Base-by-base conservation (phyloP, 2,329 filamentous ascomycete genomes). In the Chalaropsis ovoidea region DNA sequence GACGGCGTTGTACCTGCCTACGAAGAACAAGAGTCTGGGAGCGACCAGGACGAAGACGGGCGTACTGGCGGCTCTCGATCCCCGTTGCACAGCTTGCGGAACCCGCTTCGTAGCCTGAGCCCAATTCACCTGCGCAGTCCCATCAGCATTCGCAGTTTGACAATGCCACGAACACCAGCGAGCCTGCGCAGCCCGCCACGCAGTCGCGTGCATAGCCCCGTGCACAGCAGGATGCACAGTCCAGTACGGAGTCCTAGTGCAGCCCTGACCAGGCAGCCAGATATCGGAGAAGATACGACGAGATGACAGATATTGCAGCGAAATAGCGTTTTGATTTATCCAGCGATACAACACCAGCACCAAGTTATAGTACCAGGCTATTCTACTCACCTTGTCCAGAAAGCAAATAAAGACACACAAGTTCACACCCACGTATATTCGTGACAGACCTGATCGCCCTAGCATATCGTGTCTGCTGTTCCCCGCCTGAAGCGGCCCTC, bases 1-100 rank as follows among this genome's bases (percentile, higher is more conserved):
- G 65, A 67, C 6, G 65, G 65, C 22, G 49, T 66, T 52, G 65
- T 67, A 8, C 65, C 65, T 15, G 62, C 65, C 11, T 67, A 67
- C 19, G 65, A 67, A 54, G 62, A 56, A 31, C 54, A 67, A 11
- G 65, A 66, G 13, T 63, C 47, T 7, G 65, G 65, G n/a, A 62
- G 58, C 17, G 60, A 63, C 45, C 60, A 58, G 49, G 65, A 66
- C 43, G 41, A 45, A 31, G 65, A 63, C 31, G 24, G 31, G 27
- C 15, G 43, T 15, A 63, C 60, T 13, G 45, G 47, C 8, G 65
- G 61, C 19, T 62, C 47, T 2, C 31, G 61, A 22, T 66, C 49
- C 3, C 65, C 65, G 10, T 60, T 63, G 7, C 65, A 61, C 31
- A 56, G 56, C 8, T 61, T 47, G 15, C 45, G 58, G 7, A 64